Percentiles rank a stretch among this genome's conserved stretches.
These are phyloP conservation scores for Solioccasus polychromus DNA, from an alignment of 768 basidiomycete species.

Conservation along the genomic window DNA sequence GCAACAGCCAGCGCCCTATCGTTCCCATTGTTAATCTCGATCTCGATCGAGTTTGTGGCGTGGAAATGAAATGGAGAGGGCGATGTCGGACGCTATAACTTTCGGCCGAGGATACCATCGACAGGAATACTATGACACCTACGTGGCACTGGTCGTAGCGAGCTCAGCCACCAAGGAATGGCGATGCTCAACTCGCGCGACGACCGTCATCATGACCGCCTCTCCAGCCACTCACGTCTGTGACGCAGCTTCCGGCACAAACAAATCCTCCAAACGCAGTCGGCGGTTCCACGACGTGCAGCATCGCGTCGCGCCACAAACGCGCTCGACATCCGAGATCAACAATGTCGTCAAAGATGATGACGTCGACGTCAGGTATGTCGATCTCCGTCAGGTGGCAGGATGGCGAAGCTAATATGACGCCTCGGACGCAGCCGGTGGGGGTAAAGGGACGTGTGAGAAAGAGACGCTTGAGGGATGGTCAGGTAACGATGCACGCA, in stretches of 20 bases:
- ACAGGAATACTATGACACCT: conserved; percentile 20
- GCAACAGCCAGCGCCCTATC: conserved; percentile 66
- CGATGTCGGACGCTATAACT: conserved; percentile 57
- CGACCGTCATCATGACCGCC: no score
- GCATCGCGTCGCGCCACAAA: no score
- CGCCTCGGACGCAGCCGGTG: not conserved
- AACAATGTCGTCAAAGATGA: no score
- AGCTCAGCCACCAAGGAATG: conserved; percentile 55
- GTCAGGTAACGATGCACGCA: not conserved
- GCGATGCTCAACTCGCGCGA: conserved; percentile 31
- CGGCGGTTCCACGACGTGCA: no score
- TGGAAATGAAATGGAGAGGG: conserved; percentile 46
- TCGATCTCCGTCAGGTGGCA: conserved; percentile 2
- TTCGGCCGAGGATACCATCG: not conserved
- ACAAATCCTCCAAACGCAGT: no score
- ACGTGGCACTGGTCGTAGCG: conserved; percentile 55
- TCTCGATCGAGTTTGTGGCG: conserved; percentile 63
- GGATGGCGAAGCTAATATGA: not conserved
- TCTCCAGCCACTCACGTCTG: no score
- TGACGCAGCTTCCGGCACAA: no score
- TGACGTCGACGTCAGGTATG: no score
- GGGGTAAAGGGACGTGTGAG: not conserved
- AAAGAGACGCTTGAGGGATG: not conserved
- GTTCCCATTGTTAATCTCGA: conserved; percentile 73
- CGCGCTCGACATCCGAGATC: no score